Base-by-base conservation (phyloP, 2,329 filamentous ascomycete species). In the Aspergillus hortae region DNA sequence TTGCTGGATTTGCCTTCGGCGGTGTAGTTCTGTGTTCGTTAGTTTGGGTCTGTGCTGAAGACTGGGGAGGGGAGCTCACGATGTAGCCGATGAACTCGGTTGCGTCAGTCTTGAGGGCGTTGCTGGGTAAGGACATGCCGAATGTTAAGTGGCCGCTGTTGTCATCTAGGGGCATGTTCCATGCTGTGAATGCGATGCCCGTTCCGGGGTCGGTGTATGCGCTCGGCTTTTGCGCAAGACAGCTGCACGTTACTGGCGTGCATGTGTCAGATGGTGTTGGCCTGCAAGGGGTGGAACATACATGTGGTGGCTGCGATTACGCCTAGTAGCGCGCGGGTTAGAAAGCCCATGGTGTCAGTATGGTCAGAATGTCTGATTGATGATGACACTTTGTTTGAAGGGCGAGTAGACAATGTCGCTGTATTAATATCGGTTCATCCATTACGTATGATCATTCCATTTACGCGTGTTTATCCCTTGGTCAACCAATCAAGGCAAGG, bases 1-100 rank as follows among this genome's bases (percentile, higher is more conserved):
- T 23, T 42, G 6, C 17, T 15, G 6, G 38, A 19, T 19, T 23
- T 21, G n/a, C 17, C 40, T 10, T 44, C 5, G n/a, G 44, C 36
- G 10, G 45, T 43, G 14, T n/a, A 38, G 14, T 38, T 48, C 11
- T 25, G 47, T 23, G 15, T 38, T 3, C 12, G 41, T 49, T 10
- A 49, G 30, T 2, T 49, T 6, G 15, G 14, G 11, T 17, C 27
- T 41, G 11, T 19, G 19, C 4, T 25, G 40, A n/a, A 3, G 5
- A 11, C 6, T 12, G 40, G 6, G 19, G 9, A 17, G 40, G 6
- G 19, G 9, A 17, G 6, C 40, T 3, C 25, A 52, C 50, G 6
- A 52, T 46, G 33, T 52, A 52, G 23, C 50, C 50, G 17, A 52
- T 33, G 12, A 52, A 52, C 6, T 52, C 50, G 4, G 50, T 45